These are phyloP conservation scores for Hamamelis virginiana DNA, from an alignment of 164 flowering plant genomes.

Conservation along the genomic window DNA sequence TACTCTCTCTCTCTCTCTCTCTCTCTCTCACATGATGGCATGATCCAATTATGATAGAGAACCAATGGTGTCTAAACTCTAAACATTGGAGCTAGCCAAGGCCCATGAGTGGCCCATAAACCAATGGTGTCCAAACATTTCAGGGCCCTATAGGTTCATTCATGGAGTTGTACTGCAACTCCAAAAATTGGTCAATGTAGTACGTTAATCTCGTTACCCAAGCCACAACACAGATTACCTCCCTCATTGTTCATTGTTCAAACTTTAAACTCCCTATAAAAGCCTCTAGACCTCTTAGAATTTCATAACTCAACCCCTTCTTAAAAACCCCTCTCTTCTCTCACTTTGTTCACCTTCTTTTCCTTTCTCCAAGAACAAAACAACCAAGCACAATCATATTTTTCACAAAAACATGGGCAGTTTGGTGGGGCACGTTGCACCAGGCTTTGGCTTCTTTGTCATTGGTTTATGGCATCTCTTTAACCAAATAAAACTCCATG, in stretches of 20 bases:
- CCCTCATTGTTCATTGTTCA: background rate
- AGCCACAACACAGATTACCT: too few relatives aligned
- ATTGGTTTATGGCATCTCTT: constrained; percentile 67
- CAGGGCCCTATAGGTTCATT: too few relatives aligned
- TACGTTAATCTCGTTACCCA: background rate
- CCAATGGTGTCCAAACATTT: too few relatives aligned
- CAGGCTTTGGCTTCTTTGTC: constrained; percentile 56
- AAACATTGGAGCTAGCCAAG: too few relatives aligned
- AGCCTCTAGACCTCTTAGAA: background rate
- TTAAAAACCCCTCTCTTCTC: background rate
- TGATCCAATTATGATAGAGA: too few relatives aligned
- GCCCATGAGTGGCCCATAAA: too few relatives aligned
- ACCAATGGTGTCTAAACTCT: too few relatives aligned
- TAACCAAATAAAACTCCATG: constrained; percentile 54
- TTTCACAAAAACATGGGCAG: constrained; percentile 40
- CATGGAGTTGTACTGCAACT: too few relatives aligned
- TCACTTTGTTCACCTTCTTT: background rate
- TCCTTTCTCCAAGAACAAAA: background rate
- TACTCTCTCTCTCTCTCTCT: too few relatives aligned
- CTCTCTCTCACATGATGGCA: too few relatives aligned
- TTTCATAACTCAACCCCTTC: background rate
- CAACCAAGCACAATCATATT: background rate
- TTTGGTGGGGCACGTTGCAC: constrained; percentile 60
- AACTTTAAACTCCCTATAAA: background rate
- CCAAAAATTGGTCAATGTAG: background rate